Evolutionary conservation across 768 basidiomycete genomes (phyloP).

Genomic region (Gyrodon lividus): DNA sequence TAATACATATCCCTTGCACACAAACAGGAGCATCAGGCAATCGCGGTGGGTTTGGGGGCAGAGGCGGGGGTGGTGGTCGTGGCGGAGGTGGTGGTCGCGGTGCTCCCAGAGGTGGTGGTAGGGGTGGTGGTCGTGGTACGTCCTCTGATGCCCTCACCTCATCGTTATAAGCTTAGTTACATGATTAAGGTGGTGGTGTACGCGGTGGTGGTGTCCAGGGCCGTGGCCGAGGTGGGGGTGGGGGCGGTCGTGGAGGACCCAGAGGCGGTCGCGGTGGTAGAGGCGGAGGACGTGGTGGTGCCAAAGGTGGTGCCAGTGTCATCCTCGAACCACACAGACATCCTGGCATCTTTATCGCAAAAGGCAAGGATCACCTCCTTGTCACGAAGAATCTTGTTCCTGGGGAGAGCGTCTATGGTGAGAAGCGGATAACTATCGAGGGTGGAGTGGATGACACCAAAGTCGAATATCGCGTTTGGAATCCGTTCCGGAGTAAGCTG

Average conservation of each 20-base stretch:
- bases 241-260: conserved; percentile 39
- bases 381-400: conserved; percentile 98
- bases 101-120: conserved; percentile 39
- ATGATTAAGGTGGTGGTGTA: conserved; percentile 10
- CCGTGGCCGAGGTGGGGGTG: conserved; percentile 35
- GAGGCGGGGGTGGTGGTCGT: conserved; percentile 41
- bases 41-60: conserved; percentile 64
- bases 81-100: conserved; percentile 38
- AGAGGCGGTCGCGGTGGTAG: conserved; percentile 52
- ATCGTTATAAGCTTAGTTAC: neutral
- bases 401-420: conserved; percentile 97
- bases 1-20: neutral
- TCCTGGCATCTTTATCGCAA: conserved; percentile 92
- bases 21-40: conserved; percentile 61
- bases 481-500: conserved; percentile 96
- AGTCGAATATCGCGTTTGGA: conserved; percentile 98
- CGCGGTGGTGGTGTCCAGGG: conserved; percentile 29
- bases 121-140: conserved; percentile 42
- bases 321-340: conserved; percentile 96
- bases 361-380: conserved; percentile 94
- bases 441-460: conserved; percentile 75
- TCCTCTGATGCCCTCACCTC: neutral
- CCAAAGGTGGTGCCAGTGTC: conserved; percentile 80
- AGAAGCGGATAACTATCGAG: conserved; percentile 93
- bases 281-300: conserved; percentile 68